A percentile compares a stretch with the other conserved stretches of the same genome.
These are phyloP conservation scores for Ramaria rubella DNA, from an alignment of 768 basidiomycete species.

Conservation along the genomic window DNA sequence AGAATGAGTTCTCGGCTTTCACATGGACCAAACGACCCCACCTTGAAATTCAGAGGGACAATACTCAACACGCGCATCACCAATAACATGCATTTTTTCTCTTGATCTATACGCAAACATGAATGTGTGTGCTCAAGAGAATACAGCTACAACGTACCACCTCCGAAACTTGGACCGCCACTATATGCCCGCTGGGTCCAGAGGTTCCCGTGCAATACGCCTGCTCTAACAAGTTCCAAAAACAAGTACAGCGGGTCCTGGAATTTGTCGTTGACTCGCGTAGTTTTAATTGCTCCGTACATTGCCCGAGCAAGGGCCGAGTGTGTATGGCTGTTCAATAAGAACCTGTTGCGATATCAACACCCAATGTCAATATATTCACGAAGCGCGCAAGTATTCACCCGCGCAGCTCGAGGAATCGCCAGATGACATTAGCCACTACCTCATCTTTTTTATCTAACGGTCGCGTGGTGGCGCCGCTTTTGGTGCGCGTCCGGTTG, in stretches of 20 bases:
- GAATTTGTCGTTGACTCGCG: constrained; percentile 94
- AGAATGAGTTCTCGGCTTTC: neutral
- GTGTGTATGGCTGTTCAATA: constrained; percentile 82
- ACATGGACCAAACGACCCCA: constrained; percentile 28
- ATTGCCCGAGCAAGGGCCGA: constrained; percentile 88
- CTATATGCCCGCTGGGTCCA: constrained; percentile 87
- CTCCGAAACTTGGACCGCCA: constrained; percentile 93
- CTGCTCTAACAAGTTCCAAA: constrained; percentile 92
- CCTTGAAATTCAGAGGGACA: constrained; percentile 91
- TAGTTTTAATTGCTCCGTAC: constrained; percentile 68
- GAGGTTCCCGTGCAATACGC: constrained; percentile 90
- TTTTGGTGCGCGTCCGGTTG: constrained; percentile 68
- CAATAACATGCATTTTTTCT: constrained; percentile 89
- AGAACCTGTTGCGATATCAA: constrained; percentile 53
- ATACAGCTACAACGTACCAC: constrained; percentile 44
- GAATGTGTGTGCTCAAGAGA: constrained; percentile 1
- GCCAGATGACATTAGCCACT: constrained; percentile 97
- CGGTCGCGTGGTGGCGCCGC: constrained; percentile 33
- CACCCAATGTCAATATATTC: neutral
- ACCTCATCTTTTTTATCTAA: constrained; percentile 98
- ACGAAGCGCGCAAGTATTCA: constrained; percentile 36
- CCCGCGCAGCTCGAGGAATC: constrained; percentile 95
- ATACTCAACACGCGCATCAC: constrained; percentile 97
- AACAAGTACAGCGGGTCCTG: constrained; percentile 94
- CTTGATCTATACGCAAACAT: constrained; percentile 56